phyloP scores from a whole-genome alignment of 768 basidiomycete genomes.

The Cystobasidium onofrii region DNA sequence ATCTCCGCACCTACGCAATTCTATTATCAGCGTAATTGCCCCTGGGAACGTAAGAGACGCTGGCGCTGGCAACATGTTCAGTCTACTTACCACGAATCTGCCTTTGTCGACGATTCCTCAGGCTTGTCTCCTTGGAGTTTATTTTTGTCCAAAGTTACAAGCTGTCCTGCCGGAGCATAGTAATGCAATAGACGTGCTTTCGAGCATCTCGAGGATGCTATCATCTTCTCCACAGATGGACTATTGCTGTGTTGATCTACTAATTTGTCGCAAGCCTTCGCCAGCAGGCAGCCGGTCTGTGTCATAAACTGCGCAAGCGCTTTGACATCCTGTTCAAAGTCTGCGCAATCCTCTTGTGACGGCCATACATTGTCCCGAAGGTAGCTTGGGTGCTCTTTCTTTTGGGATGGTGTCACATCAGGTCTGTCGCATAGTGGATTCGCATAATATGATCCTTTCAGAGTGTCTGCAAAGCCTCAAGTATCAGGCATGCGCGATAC shows the following conservation, averaged over 20 bases:
- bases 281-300: constrained; percentile 69
- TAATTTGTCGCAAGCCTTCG: constrained; percentile 81
- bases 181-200: constrained; percentile 96
- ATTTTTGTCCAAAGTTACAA: neutral
- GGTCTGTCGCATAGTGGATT: constrained; percentile 64
- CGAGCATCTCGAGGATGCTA: constrained; percentile 67
- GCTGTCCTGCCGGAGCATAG: constrained; percentile 55
- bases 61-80: too few species aligned
- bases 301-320: constrained; percentile 74
- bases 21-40: neutral
- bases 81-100: constrained; percentile 8
- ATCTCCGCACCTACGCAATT: constrained; percentile 24
- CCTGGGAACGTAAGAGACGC: too few species aligned
- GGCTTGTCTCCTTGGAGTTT: neutral
- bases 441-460: constrained; percentile 93
- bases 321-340: constrained; percentile 83
- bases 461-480: too few species aligned
- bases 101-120: neutral
- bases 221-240: constrained; percentile 62
- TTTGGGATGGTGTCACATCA: constrained; percentile 55
- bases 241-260: constrained; percentile 50
- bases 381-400: constrained; percentile 45
- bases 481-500: too few species aligned
- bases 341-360: constrained; percentile 47
- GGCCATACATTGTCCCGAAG: constrained; percentile 82